Conservation (phyloP, 257 asterid genomes). For the Lycium barbarum region DNA sequence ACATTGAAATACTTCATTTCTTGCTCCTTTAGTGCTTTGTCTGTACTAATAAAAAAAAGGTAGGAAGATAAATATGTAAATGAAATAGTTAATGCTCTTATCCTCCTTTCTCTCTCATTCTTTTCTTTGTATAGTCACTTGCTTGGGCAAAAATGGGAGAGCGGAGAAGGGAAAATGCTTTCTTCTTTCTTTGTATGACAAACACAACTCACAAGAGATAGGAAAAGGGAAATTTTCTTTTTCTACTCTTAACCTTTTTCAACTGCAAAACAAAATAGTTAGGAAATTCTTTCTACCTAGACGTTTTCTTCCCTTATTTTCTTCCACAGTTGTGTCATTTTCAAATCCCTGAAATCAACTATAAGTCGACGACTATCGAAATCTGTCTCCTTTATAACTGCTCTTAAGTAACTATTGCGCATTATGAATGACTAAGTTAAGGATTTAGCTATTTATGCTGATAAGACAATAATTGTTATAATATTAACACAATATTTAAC, state of each 20-base stretch:
- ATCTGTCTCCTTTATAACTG: background rate
- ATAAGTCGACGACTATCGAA: background rate
- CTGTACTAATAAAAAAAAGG: background rate
- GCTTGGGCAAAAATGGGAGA: background rate
- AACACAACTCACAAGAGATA: background rate
- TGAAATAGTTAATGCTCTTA: background rate
- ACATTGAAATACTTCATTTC: background rate
- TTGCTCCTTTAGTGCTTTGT: constrained; percentile 15
- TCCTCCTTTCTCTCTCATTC: background rate
- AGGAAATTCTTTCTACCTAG: background rate
- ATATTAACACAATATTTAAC: background rate
- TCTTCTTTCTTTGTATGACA: background rate
- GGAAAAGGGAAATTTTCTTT: background rate
- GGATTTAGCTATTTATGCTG: no score
- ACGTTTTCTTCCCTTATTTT: constrained; percentile 13
- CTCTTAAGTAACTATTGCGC: background rate
- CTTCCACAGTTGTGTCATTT: background rate
- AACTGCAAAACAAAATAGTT: background rate
- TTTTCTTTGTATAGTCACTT: background rate
- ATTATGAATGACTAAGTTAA: no score
- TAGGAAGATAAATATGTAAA: background rate
- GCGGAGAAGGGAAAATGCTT: background rate
- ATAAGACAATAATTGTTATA: background rate
- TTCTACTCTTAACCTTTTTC: background rate
- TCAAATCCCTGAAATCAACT: background rate